These are phyloP conservation scores for Poronia punctata DNA, from an alignment of 495 filamentous ascomycete species.

Conservation along the genomic window DNA sequence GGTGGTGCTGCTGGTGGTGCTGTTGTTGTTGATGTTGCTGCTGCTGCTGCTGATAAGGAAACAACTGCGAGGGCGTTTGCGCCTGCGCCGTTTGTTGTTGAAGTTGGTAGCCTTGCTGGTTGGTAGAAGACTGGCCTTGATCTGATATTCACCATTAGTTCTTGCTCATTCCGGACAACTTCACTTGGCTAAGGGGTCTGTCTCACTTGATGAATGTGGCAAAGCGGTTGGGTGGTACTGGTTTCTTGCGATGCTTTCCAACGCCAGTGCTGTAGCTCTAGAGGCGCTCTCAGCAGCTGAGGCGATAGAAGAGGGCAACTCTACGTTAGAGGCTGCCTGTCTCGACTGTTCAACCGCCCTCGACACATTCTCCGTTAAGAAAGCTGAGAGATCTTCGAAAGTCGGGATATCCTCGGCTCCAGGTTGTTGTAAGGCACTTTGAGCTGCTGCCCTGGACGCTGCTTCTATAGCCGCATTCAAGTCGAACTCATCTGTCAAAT, in stretches of 20 bases:
- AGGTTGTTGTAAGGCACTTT: slow-evolving; percentile 14
- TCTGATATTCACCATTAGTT: slow-evolving; percentile 2
- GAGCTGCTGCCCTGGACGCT: slow-evolving; percentile 24
- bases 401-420: slow-evolving; percentile 9
- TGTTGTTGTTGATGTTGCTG: slow-evolving; percentile 21
- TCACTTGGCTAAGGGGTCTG: too few species aligned
- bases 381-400: slow-evolving; percentile 24
- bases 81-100: slow-evolving; percentile 23
- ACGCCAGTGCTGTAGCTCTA: slow-evolving; percentile 23
- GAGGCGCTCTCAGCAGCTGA: slow-evolving; percentile 27
- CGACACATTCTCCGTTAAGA: slow-evolving; percentile 25
- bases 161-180: too few species aligned
- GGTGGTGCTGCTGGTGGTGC: slow-evolving; percentile 15
- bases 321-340: slow-evolving; percentile 14
- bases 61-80: slow-evolving; percentile 16
- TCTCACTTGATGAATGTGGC: slow-evolving; percentile 25
- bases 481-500: slow-evolving; percentile 17
- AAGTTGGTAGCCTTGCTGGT: slow-evolving; percentile 27
- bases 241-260: slow-evolving; percentile 27
- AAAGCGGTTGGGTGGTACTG: slow-evolving; percentile 28
- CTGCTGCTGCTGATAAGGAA: slow-evolving; percentile 22
- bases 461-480: slow-evolving; percentile 27
- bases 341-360: slow-evolving; percentile 26
- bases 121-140: slow-evolving; percentile 10
- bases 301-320: slow-evolving; percentile 24